Conservation (phyloP, 2,329 filamentous ascomycete genomes). For the Fusarium fujikuroi region DNA sequence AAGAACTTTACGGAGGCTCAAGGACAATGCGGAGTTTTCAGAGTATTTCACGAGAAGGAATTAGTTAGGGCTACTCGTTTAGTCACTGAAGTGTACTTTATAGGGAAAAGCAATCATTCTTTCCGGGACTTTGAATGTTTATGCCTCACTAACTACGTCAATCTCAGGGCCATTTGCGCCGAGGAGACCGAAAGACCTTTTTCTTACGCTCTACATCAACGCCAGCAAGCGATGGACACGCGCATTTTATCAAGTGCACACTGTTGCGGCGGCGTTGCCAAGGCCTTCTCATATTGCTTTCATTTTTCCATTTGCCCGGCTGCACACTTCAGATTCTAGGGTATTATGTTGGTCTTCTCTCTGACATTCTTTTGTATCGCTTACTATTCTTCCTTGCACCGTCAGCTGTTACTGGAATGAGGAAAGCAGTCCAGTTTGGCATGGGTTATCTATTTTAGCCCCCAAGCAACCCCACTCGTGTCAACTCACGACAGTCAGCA, state of each 20-base stretch:
- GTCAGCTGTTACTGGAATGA: not conserved
- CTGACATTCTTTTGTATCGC: not conserved
- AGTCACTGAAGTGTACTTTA: not conserved
- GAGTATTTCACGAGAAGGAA: not conserved
- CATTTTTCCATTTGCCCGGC: too few relatives aligned
- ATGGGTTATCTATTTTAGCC: not conserved
- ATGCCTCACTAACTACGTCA: not conserved
- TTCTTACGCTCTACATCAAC: too few relatives aligned
- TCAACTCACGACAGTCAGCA: not conserved
- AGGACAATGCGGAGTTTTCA: not conserved
- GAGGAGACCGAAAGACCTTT: not conserved
- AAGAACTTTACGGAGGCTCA: not conserved
- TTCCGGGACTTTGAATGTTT: not conserved
- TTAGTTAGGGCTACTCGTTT: not conserved
- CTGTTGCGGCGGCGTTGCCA: not conserved
- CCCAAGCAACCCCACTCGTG: not conserved
- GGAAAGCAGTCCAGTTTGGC: not conserved
- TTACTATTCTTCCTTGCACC: not conserved
- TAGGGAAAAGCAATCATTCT: not conserved
- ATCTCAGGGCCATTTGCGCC: rapidly evolving
- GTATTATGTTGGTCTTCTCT: not conserved
- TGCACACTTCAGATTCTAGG: not conserved
- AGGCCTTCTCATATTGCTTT: not conserved
- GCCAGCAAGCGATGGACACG: too few relatives aligned
- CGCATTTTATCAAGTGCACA: too few relatives aligned